Percentiles rank a stretch among this genome's conserved stretches.
Conservation (phyloP, 2,329 filamentous ascomycete species). For the Venturia nashicola region DNA sequence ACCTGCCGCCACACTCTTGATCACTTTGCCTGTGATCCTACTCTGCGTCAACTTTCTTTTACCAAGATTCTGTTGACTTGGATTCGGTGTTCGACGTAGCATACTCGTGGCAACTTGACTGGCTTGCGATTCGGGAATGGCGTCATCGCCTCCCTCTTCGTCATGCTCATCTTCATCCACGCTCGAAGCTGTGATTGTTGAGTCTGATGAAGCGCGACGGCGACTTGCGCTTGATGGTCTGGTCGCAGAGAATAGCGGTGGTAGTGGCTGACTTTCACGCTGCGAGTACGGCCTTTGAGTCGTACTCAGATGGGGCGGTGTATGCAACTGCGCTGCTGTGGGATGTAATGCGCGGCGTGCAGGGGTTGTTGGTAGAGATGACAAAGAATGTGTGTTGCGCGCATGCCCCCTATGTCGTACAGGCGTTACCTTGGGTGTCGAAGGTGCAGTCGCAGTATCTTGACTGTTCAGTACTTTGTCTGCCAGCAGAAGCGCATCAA, state of each 20-base stretch:
- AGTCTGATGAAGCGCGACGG: constrained; percentile 60
- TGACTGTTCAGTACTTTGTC: constrained; percentile 69
- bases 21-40: constrained; percentile 7
- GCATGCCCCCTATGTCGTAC: constrained; percentile 49
- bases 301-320: constrained; percentile 31
- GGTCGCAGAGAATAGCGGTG: constrained; percentile 14
- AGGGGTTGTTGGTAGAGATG: constrained; percentile 71
- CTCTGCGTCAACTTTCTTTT: constrained; percentile 5
- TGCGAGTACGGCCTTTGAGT: constrained; percentile 6
- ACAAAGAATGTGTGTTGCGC: constrained; percentile 70
- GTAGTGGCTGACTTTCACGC: background rate
- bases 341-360: constrained; percentile 42
- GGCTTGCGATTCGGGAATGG: constrained; percentile 61
- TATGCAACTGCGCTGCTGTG: constrained; percentile 31
- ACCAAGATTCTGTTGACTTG: background rate
- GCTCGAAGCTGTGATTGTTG: constrained; percentile 29
- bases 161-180: constrained; percentile 38
- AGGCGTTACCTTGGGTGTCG: constrained; percentile 49
- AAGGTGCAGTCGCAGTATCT: constrained; percentile 61
- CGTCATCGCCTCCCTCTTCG: constrained; percentile 49
- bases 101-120: constrained; percentile 66
- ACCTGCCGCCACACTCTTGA: background rate
- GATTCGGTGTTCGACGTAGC: constrained; percentile 44
- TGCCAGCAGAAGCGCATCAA: constrained; percentile 64
- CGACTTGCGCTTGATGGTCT: constrained; percentile 17